These are phyloP conservation scores for Bothriochloa decipiens DNA, from an alignment of 176 grass and related monocot genomes.

Conservation along the genomic window DNA sequence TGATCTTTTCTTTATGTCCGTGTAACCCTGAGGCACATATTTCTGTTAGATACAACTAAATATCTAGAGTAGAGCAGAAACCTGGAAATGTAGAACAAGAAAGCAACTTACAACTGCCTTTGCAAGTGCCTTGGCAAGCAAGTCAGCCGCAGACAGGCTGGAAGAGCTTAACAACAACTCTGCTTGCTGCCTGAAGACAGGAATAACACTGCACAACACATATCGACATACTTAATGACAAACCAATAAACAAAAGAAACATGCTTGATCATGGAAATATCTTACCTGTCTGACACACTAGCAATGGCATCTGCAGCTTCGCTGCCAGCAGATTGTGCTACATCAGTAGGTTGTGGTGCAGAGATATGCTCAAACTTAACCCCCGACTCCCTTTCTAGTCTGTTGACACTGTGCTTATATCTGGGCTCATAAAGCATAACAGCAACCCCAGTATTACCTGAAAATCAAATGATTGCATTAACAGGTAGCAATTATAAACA, in stretches of 20 bases:
- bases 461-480: conserved; percentile 41
- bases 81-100: not conserved
- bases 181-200: conserved; percentile 90
- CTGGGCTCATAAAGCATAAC: conserved; percentile 91
- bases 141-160: conserved; percentile 63
- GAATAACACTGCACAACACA: conserved; percentile 79
- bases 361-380: conserved; percentile 91
- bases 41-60: conserved; percentile 22
- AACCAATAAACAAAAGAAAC: not conserved
- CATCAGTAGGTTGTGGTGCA: conserved; percentile 85
- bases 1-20: conserved; percentile 95
- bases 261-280: not conserved
- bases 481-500: not conserved
- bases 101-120: conserved; percentile 81
- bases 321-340: conserved; percentile 87
- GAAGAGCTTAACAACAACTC: conserved; percentile 79
- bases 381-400: conserved; percentile 89
- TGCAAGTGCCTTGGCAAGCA: conserved; percentile 93
- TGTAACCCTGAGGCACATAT: conserved; percentile 69
- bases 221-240: conserved; percentile 9
- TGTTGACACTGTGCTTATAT: conserved; percentile 54
- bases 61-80: not conserved
- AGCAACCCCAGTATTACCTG: conserved; percentile 88
- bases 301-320: conserved; percentile 94
- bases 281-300: conserved; percentile 88